A percentile compares a stretch with the other conserved stretches of the same genome.
phyloP scores from a whole-genome alignment of 1,284 basidiomycete genomes.

The Trichosporon asahii region DNA sequence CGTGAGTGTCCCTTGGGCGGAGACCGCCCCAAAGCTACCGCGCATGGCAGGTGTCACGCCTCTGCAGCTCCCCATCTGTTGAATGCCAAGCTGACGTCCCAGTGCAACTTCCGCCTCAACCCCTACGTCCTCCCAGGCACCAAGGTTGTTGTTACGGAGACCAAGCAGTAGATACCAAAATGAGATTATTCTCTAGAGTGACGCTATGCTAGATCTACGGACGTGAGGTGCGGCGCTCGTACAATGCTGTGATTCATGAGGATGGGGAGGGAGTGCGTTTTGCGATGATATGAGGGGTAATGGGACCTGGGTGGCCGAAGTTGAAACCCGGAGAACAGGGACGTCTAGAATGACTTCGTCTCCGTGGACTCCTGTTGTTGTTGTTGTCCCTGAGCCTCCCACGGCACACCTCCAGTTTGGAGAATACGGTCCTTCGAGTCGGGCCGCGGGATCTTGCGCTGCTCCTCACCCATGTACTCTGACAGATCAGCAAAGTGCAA shows the following conservation, averaged over 20 bases:
- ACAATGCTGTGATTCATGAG: background rate
- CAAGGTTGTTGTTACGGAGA: slow-evolving; percentile 61
- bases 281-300: background rate
- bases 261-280: background rate
- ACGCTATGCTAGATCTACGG: slow-evolving; percentile 6
- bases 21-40: background rate
- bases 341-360: background rate
- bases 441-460: slow-evolving; percentile 34
- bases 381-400: slow-evolving; percentile 23
- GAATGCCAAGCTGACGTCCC: slow-evolving; percentile 1
- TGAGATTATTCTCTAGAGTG: slow-evolving; percentile 12
- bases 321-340: no score
- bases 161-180: slow-evolving; percentile 23
- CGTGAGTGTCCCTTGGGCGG: slow-evolving; percentile 31
- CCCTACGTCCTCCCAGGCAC: slow-evolving; percentile 87
- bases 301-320: no score
- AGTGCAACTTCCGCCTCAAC: slow-evolving; percentile 96
- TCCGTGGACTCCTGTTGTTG: slow-evolving; percentile 4
- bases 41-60: background rate
- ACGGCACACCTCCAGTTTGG: slow-evolving; percentile 18
- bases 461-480: slow-evolving; percentile 47
- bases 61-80: background rate
- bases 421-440: slow-evolving; percentile 21
- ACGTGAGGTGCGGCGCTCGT: background rate
- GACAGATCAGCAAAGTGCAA: background rate